These are phyloP conservation scores for Thecaphora thlaspeos DNA, from an alignment of 1,284 basidiomycete genomes.

Conservation along the genomic window DNA sequence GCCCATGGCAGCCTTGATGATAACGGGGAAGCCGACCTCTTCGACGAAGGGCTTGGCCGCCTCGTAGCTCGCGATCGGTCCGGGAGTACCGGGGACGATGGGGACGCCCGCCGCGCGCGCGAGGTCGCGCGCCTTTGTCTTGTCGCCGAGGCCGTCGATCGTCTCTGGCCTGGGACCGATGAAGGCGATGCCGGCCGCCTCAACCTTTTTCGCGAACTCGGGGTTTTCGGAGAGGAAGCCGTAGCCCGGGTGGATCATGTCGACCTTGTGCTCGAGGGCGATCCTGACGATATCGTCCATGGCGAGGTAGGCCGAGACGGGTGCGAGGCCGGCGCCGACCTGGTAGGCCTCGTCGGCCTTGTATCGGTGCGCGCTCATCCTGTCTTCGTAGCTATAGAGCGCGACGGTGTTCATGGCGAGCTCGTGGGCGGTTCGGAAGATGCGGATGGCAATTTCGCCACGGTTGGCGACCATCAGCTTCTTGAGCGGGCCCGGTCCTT, in stretches of 20 bases:
- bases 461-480: constrained; percentile 61
- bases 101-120: constrained; percentile 63
- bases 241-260: constrained; percentile 66
- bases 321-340: constrained; percentile 73
- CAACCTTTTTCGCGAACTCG: constrained; percentile 56
- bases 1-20: constrained; percentile 71
- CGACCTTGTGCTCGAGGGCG: constrained; percentile 5
- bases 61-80: constrained; percentile 67
- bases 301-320: constrained; percentile 54
- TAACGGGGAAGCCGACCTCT: constrained; percentile 67
- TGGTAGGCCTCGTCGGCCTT: constrained; percentile 14
- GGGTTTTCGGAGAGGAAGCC: constrained; percentile 67
- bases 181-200: constrained; percentile 64
- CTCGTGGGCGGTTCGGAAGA: constrained; percentile 88
- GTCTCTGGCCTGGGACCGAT: constrained; percentile 65
- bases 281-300: constrained; percentile 17
- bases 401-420: constrained; percentile 72
- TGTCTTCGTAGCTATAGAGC: constrained; percentile 64
- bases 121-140: constrained; percentile 66
- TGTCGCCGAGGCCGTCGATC: constrained; percentile 67
- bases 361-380: constrained; percentile 62
- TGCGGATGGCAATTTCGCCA: constrained; percentile 65
- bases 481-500: constrained; percentile 38
- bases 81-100: constrained; percentile 65
- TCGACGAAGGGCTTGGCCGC: constrained; percentile 75